phyloP scores from a whole-genome alignment of 2,329 filamentous ascomycete genomes.

The Alternaria gansuensis region DNA sequence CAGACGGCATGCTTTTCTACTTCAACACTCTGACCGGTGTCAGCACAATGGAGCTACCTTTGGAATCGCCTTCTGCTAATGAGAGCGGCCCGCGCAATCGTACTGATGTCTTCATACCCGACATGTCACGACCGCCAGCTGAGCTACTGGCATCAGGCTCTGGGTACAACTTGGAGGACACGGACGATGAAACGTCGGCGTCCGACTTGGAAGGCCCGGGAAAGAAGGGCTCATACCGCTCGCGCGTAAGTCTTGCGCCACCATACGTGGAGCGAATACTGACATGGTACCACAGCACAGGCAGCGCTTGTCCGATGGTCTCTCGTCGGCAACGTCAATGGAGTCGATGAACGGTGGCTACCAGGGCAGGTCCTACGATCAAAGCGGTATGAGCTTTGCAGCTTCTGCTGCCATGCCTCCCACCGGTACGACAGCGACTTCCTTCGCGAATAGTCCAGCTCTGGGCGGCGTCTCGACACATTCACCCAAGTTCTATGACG shows the following conservation, averaged over 20 bases:
- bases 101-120: slow-evolving; percentile 86
- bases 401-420: slow-evolving; percentile 55
- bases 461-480: slow-evolving; percentile 61
- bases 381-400: slow-evolving; percentile 57
- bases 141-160: slow-evolving; percentile 90
- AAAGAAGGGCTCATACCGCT: slow-evolving; percentile 73
- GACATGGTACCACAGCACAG: slow-evolving; percentile 36
- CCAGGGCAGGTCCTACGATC: slow-evolving; percentile 62
- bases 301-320: slow-evolving; percentile 71
- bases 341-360: slow-evolving; percentile 82
- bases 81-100: slow-evolving; percentile 89
- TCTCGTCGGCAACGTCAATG: slow-evolving; percentile 89
- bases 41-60: slow-evolving; percentile 90
- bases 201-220: slow-evolving; percentile 81
- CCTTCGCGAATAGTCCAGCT: slow-evolving; percentile 62
- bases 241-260: slow-evolving; percentile 65
- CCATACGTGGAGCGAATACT: slow-evolving; percentile 21
- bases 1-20: slow-evolving; percentile 92
- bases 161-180: slow-evolving; percentile 83
- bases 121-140: slow-evolving; percentile 86
- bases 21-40: slow-evolving; percentile 98
- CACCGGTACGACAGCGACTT: slow-evolving; percentile 63
- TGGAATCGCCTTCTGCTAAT: slow-evolving; percentile 84
- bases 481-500: slow-evolving; percentile 88
- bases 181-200: slow-evolving; percentile 88